Base-by-base conservation (phyloP, 352 stramenopile genomes). In the Phytophthora nicotianae region DNA sequence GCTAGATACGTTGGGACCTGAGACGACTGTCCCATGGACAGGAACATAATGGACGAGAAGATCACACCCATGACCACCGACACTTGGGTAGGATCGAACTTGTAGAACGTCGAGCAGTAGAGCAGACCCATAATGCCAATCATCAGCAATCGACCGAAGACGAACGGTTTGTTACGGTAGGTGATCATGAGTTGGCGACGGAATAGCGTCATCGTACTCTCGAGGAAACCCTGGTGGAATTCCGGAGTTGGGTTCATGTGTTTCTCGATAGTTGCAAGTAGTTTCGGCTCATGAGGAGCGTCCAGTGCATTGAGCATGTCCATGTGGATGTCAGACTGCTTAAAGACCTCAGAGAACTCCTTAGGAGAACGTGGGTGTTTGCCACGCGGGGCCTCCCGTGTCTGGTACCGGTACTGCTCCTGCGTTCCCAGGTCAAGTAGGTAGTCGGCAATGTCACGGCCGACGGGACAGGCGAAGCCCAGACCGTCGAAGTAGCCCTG, bases 1-100 rank as follows among this genome's bases (percentile, higher is more conserved):
- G 81, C 75, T 46, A 95, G 83, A 40, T 96, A 87, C 29, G 80
- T 82, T 5, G 87, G 73, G 10, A 97, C 45, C 55, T 90, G 73
- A 0, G 86, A 69, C 46, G 90, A 82, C 20, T 88, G 76, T 32
- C 79, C 81, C 55, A 97, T 62, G 19, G 79, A 81, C 3, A 91
- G 64, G 56, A 93, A 96, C 65, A 97, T 86, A 40, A 89, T 75
- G 35, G 69, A 78, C 33, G 88, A 78, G 63, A 95, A 97, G 3
- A 97, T 67, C 24, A 95, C 73, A 56, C 90, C 87, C 46, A 96
- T 70, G 17, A 91, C 65, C n/a, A 81, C 53, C 29, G 74, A 69
- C 5, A 79, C 47, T 14, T 77, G 65, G 11, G 66, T 75, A 19
- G 68, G 63, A 11, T 77, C 68, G 13, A 85, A 62, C 20, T 83